Evolutionary conservation across 164 flowering plant species (phyloP), one percentile per base, ranked within the genome.

Genomic region (Berberis thunbergii): DNA sequence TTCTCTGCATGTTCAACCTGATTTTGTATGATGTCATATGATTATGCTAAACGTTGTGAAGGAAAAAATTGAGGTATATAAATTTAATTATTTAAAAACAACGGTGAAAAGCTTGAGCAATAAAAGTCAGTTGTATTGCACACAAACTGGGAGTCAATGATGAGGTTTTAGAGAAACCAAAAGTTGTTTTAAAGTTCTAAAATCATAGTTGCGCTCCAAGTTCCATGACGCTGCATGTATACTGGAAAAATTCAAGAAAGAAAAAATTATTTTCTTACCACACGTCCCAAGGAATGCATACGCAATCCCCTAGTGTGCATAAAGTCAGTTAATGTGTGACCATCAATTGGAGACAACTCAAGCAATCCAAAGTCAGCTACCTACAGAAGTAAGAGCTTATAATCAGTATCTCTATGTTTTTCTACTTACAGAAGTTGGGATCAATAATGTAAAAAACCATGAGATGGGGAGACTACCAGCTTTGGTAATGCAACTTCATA

Each of bases 261-360:
- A 12, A 57, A 62, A 13, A 7, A 57, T 8, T 7, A 44, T 41
- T 13, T 59, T 58, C 86, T 80, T 65, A 92, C 98, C 96, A 92
- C 96, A 67, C 81, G 83, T 63, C 96, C 98, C 79, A 92, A 77
- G 52, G 98, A 92, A 46, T 72, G 75, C 93, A 92, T 86, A 74
- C 79, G 79, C 39, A 92, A 75, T 65, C 98, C 98, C 75, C 96
- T 83, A 62, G 86, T 69, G 75, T 92, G 98, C 98, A 92, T 89
- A 76, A 92, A 92, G 64, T 92, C 96, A 3, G 98, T 87, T 45
- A 92, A 77, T 2, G 96, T 92, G 72, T 89, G 91, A 13, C 98
- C 98, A 81, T 92, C 98, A 62, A 92, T 96, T 7, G 98, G 96
- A 63, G 98, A 92, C 66, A 92, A 91, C 72, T 89, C 98, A 60